Evolutionary conservation across 2,329 filamentous ascomycete genomes (phyloP).

Genomic region (Alternaria angustiovoidea): DNA sequence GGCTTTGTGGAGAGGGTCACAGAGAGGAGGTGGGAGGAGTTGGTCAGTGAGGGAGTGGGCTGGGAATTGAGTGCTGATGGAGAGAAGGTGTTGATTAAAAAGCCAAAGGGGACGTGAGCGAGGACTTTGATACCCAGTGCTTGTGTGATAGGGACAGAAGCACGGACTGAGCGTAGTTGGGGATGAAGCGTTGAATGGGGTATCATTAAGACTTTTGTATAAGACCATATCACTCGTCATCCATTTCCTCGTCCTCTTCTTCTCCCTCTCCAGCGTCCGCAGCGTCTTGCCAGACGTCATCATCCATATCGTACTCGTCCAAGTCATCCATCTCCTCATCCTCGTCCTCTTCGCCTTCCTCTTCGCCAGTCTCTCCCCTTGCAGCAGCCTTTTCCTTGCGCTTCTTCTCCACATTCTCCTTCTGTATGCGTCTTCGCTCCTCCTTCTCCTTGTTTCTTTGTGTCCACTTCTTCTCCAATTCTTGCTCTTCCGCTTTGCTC

Average conservation of each 20-base stretch:
- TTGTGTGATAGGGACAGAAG: not conserved
- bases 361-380: conserved; percentile 50
- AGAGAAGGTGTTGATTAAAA: conserved; percentile 78
- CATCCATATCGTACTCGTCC: conserved; percentile 59
- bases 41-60: conserved; percentile 77
- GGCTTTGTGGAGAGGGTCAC: conserved; percentile 74
- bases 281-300: conserved; percentile 62
- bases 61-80: conserved; percentile 77
- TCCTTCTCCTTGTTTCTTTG: conserved; percentile 81
- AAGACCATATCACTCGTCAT: conserved; percentile 47
- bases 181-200: conserved; percentile 32
- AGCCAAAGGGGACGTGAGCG: conserved; percentile 57
- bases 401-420: conserved; percentile 90
- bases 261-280: conserved; percentile 58
- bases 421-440: conserved; percentile 80
- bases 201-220: conserved; percentile 39
- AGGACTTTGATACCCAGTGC: not conserved
- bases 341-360: conserved; percentile 59
- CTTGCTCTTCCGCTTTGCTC: conserved; percentile 76
- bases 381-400: conserved; percentile 62
- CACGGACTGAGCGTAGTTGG: not conserved
- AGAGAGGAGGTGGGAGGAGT: conserved; percentile 73
- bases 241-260: conserved; percentile 58
- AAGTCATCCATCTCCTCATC: conserved; percentile 59
- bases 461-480: conserved; percentile 85